These are phyloP conservation scores for Diaporthe amygdali DNA, from an alignment of 2,329 filamentous ascomycete species.

Conservation along the genomic window DNA sequence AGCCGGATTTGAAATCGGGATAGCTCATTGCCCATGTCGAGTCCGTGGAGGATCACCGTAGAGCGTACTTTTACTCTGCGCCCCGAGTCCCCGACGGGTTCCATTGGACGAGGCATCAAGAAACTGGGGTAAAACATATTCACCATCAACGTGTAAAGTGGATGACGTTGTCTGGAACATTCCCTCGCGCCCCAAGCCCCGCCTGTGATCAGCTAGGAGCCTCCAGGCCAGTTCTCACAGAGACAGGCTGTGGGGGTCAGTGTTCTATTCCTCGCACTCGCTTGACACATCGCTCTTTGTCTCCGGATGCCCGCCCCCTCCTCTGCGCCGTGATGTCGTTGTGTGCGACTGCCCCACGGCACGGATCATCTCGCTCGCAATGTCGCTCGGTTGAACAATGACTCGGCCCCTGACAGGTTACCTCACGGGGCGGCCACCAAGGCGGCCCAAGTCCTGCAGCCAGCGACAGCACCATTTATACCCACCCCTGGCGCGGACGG, in stretches of 20 bases:
- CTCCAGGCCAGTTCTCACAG: neutral
- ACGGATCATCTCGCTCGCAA: neutral
- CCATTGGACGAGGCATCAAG: neutral
- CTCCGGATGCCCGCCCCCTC: neutral
- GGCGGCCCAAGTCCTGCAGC: neutral
- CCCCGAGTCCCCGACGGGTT: neutral
- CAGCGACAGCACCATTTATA: neutral
- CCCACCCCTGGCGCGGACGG: constrained; percentile 10
- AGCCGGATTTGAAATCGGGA: neutral
- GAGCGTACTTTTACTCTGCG: neutral
- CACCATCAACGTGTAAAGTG: neutral
- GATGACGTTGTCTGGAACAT: neutral
- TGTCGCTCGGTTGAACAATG: constrained; percentile 12
- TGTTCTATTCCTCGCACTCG: neutral
- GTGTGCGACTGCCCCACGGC: neutral
- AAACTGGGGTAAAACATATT: neutral
- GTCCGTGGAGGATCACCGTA: neutral
- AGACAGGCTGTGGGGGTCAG: neutral
- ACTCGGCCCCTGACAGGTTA: constrained; percentile 11
- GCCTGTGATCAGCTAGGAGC: neutral
- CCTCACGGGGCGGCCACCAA: constrained; percentile 7
- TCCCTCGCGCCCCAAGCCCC: neutral
- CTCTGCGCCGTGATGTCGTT: neutral
- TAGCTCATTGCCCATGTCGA: neutral
- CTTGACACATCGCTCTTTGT: neutral